Percentiles rank a stretch among this genome's conserved stretches.
Evolutionary conservation across 805 yeast species (phyloP).

Genomic region (Candida hungchunana): DNA sequence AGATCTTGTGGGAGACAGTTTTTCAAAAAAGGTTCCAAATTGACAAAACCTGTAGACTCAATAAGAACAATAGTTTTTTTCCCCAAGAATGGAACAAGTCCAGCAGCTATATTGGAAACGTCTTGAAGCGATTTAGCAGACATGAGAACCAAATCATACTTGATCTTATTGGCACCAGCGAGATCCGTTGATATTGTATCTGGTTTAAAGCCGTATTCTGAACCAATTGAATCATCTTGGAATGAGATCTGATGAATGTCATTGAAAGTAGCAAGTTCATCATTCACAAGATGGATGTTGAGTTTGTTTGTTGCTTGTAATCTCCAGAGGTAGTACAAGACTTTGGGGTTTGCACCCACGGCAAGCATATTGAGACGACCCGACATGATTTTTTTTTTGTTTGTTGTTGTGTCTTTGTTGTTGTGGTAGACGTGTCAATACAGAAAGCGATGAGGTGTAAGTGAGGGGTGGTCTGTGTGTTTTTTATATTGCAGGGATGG

Average conservation of each 20-base stretch:
- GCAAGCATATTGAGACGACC: conserved; percentile 27
- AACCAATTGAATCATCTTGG: conserved; percentile 4
- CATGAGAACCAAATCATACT: conserved; percentile 42
- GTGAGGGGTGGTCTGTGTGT: no score
- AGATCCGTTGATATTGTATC: conserved; percentile 3
- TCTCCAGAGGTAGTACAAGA: conserved; percentile 58
- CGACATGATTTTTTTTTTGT: conserved; percentile 15
- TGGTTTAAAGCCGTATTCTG: conserved; percentile 2
- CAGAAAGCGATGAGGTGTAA: no score
- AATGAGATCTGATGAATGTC: conserved; percentile 2
- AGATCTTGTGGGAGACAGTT: conserved; percentile 45
- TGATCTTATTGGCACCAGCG: conserved; percentile 6
- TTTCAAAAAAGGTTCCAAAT: conserved; percentile 66
- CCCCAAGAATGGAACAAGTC: conserved; percentile 34
- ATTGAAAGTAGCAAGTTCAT: conserved; percentile 13
- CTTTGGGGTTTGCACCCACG: conserved; percentile 55
- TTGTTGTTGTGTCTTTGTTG: no score
- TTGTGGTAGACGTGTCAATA: no score
- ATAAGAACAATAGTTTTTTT: conserved; percentile 50
- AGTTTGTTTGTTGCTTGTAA: conserved; percentile 42
- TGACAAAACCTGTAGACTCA: conserved; percentile 69
- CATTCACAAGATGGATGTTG: conserved; percentile 38
- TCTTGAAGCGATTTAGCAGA: conserved; percentile 50
- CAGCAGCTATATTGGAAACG: conserved; percentile 38
- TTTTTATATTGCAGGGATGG: no score